A percentile compares a stretch with the other conserved stretches of the same genome.
phyloP scores from a whole-genome alignment of 192 early-diverging fungal genomes.

The Phycomyces blakesleeanus region DNA sequence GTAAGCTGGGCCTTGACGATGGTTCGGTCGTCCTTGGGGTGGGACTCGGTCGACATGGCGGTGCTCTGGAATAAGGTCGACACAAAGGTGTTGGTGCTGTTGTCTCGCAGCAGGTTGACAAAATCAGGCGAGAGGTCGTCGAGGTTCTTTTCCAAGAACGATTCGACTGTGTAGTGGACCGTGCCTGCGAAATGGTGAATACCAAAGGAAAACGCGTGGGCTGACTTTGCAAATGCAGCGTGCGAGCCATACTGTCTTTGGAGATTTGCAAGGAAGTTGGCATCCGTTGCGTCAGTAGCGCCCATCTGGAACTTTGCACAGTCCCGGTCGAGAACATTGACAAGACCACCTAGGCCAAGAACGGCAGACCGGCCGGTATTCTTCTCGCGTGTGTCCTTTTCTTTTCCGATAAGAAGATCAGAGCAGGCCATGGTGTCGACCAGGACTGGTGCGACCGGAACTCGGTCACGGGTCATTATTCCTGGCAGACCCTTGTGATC shows the following conservation, averaged over 20 bases:
- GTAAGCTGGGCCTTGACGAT: slow-evolving; percentile 76
- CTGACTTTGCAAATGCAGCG: slow-evolving; percentile 38
- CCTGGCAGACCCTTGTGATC: slow-evolving; percentile 43
- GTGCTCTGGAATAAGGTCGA: slow-evolving; percentile 68
- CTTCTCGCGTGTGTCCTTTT: slow-evolving; percentile 31
- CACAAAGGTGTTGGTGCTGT: slow-evolving; percentile 72
- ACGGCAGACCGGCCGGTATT: slow-evolving; percentile 19
- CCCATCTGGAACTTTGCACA: slow-evolving; percentile 41
- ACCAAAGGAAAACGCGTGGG: slow-evolving; percentile 53
- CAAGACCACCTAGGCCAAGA: slow-evolving; percentile 38
- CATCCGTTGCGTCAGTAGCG: slow-evolving; percentile 44
- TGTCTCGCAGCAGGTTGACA: slow-evolving; percentile 69
- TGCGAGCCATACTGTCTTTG: slow-evolving; percentile 34
- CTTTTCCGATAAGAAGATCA: slow-evolving; percentile 54
- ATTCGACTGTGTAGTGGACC: slow-evolving; percentile 76
- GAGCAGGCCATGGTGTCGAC: slow-evolving; percentile 50
- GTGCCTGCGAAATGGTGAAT: slow-evolving; percentile 70
- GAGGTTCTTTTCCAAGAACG: slow-evolving; percentile 77
- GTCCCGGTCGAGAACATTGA: slow-evolving; percentile 43
- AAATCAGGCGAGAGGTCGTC: slow-evolving; percentile 77
- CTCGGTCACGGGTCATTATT: slow-evolving; percentile 48
- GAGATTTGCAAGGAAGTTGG: slow-evolving; percentile 39
- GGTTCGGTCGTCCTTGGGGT: slow-evolving; percentile 71
- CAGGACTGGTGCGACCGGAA: slow-evolving; percentile 49
- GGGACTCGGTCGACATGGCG: slow-evolving; percentile 68